Conservation (phyloP, 2,329 filamentous ascomycete genomes). For the Fusarium verticillioides region DNA sequence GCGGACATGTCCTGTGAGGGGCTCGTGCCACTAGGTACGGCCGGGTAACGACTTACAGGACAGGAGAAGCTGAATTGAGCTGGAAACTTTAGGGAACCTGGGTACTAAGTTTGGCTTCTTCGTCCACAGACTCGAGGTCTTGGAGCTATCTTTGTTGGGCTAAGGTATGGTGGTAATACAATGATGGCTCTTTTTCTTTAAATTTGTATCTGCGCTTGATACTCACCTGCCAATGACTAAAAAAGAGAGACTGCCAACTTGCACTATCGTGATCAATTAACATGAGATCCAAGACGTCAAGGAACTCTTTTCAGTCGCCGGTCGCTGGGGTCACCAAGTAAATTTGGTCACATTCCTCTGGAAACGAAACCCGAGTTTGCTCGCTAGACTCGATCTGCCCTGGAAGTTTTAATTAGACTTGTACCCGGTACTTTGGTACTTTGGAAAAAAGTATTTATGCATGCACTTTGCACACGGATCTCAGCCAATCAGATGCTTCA, state of each 20-base stretch:
- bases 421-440: constrained; percentile 21
- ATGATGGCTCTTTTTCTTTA: not conserved
- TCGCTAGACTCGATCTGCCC: constrained; percentile 30
- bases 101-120: constrained; percentile 8
- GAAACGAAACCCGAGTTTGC: constrained; percentile 36
- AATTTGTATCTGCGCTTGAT: not conserved
- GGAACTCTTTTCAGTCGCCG: constrained; percentile 15
- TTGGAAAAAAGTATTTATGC: constrained; percentile 39
- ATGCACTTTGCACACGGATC: constrained; percentile 41
- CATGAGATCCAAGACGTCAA: constrained; percentile 24
- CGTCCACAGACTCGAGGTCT: not conserved
- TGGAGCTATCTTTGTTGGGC: not conserved
- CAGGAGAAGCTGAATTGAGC: constrained; percentile 1
- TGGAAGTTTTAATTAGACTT: constrained; percentile 32
- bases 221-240: not conserved
- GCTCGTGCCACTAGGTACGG: constrained; percentile 20
- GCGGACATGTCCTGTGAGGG: constrained; percentile 20
- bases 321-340: constrained; percentile 35
- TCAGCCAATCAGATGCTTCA: constrained; percentile 10
- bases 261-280: not conserved
- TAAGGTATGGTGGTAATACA: not conserved
- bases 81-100: not conserved
- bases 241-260: not conserved
- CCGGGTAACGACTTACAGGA: constrained; percentile 35
- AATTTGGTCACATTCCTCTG: constrained; percentile 44